Evolutionary conservation across 2,329 filamentous ascomycete genomes (phyloP).

Genomic region (Stemphylium beticola): DNA sequence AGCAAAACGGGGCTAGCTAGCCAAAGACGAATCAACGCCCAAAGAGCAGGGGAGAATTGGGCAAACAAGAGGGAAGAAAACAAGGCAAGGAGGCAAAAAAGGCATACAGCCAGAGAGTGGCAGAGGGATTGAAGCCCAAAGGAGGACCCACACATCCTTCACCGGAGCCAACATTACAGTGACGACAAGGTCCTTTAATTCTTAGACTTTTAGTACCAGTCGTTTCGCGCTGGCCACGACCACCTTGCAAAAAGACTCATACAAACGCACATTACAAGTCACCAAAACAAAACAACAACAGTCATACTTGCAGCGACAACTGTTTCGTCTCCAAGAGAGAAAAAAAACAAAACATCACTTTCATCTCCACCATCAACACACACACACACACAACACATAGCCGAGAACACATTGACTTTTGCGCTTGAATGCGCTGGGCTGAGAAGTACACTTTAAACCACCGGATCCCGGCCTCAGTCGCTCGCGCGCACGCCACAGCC

Average conservation of each 20-base stretch:
- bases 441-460: constrained; percentile 21
- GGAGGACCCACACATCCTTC: constrained; percentile 6
- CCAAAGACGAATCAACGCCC: not conserved
- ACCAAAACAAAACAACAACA: not conserved
- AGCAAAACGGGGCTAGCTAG: constrained; percentile 2
- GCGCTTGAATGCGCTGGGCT: constrained; percentile 26
- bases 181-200: not conserved
- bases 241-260: too few species aligned
- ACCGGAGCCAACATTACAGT: not conserved
- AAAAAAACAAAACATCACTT: not conserved
- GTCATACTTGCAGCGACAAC: constrained; percentile 3
- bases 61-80: not conserved
- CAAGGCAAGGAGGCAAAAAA: not conserved
- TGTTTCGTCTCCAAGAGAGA: too few species aligned
- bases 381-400: not conserved
- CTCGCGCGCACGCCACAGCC: constrained; percentile 11
- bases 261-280: too few species aligned
- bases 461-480: constrained; percentile 20
- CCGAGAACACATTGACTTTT: too few species aligned
- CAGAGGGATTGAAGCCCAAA: constrained; percentile 5
- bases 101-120: not conserved
- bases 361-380: not conserved
- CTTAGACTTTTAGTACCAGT: not conserved
- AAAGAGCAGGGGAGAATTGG: not conserved
- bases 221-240: not conserved